Evolutionary conservation across 805 yeast species (phyloP).

Genomic region (Monosporozyma unispora): DNA sequence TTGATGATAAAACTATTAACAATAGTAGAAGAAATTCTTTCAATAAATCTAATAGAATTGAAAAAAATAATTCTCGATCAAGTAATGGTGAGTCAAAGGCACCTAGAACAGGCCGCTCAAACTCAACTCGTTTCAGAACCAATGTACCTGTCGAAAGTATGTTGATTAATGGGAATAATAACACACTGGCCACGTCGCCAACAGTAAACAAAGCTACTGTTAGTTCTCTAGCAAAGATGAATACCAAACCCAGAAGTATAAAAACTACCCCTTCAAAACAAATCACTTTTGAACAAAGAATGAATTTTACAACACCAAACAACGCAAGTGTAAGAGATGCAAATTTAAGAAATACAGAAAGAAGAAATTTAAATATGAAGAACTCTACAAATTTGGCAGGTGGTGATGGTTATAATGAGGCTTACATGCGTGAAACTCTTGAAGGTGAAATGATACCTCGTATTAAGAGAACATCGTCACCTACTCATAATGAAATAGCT

Average conservation of each 20-base stretch:
- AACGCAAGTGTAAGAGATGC: constrained; percentile 3
- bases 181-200: constrained; percentile 3
- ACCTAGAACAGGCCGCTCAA: background rate
- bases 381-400: background rate
- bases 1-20: background rate
- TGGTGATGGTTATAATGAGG: background rate
- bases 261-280: constrained; percentile 26
- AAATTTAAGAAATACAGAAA: constrained; percentile 1
- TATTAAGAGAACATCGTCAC: background rate
- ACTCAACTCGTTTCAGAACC: background rate
- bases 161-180: background rate
- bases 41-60: background rate
- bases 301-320: constrained; percentile 20
- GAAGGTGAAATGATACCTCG: background rate
- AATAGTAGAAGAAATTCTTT: background rate
- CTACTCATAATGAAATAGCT: background rate
- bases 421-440: background rate
- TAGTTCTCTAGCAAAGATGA: constrained; percentile 9
- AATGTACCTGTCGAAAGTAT: too few relatives aligned
- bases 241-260: constrained; percentile 11
- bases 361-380: constrained; percentile 3
- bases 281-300: constrained; percentile 9
- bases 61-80: background rate
- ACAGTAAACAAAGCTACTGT: constrained; percentile 11
- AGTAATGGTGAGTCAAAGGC: background rate